Conservation (phyloP, 495 filamentous ascomycete genomes). For the Penicillium paradoxum region DNA sequence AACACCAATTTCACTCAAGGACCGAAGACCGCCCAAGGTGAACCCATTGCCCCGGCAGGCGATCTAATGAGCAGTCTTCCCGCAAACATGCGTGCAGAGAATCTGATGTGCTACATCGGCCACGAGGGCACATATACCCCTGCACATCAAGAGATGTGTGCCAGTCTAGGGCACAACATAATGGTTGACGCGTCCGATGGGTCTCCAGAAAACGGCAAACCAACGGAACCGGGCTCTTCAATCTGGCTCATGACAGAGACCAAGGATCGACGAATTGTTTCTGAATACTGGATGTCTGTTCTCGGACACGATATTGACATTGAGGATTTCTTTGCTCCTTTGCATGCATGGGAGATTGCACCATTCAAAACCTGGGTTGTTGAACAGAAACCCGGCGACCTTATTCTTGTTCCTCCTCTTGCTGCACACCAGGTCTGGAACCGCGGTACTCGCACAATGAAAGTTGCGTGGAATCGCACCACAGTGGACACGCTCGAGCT, state of each 20-base stretch:
- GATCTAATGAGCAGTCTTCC: constrained; percentile 96
- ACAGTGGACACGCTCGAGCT: constrained; percentile 85
- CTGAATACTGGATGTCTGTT: constrained; percentile 86
- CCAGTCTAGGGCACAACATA: constrained; percentile 89
- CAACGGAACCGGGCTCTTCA: constrained; percentile 75
- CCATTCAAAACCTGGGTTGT: constrained; percentile 90
- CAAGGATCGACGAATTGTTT: constrained; percentile 77
- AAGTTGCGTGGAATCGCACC: constrained; percentile 97
- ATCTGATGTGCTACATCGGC: constrained; percentile 97
- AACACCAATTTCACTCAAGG: background rate
- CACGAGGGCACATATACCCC: constrained; percentile 98
- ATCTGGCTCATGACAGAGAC: constrained; percentile 98
- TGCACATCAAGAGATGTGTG: constrained; percentile 96
- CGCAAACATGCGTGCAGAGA: constrained; percentile 78
- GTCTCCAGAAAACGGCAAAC: constrained; percentile 53
- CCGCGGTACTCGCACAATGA: constrained; percentile 88
- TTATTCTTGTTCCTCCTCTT: constrained; percentile 90
- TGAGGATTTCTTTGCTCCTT: constrained; percentile 90
- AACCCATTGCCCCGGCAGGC: constrained; percentile 57
- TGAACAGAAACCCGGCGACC: constrained; percentile 88
- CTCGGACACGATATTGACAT: constrained; percentile 95
- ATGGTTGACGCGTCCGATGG: constrained; percentile 84
- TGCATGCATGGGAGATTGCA: constrained; percentile 87
- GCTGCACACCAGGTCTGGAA: constrained; percentile 99
- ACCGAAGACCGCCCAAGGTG: constrained; percentile 5